Base-by-base conservation (phyloP, 2,329 filamentous ascomycete species). In the Hypoxylon sp. region DNA sequence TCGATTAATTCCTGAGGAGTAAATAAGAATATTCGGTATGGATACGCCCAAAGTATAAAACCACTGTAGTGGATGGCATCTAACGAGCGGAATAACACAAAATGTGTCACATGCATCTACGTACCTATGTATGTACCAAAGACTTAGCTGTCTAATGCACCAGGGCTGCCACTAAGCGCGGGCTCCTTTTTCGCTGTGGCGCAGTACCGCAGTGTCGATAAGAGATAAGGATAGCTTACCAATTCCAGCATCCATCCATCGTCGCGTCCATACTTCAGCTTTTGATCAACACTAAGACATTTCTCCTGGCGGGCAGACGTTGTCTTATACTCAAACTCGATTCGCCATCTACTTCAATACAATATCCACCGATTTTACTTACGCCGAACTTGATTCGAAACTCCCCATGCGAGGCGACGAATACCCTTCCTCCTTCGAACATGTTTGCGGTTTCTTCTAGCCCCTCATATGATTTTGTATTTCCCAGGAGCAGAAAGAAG, bases 401-500 rank as follows among this genome's bases (percentile, higher is more conserved):
- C 61, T 69, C 72, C 71, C 73, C 72, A 75, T 76, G 75, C 73
- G 74, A 76, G 65, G 69, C 71, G 63, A 68, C 70, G 60, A 64
- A 61, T 67, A 58, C 55, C 53, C 50, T 63, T 58, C 55, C 57
- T 60, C 64, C 61, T 69, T 70, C 74, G 76, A 78, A 77, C 63
- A 78, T 78, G 76, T 78, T 76, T 73, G 73, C 72, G 74, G 74
- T 72, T 76, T 70, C 73, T 68, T 65, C 72, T 67, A 65, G 73
- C 74, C 76, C 70, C 67, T 60, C 59, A 74, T 69, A 75, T 71
- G 70, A 78, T 63, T 74, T 74, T 74, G 70, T 71, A 73, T 76
- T 76, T 70, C 62, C 72, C 58, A 73, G 75, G 73, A 77, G 75
- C 73, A 75, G 74, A 75, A 75, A 71, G 74, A 78, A 77, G 73